Percentiles rank a stretch among this genome's conserved stretches.
phyloP scores from a whole-genome alignment of 2,329 filamentous ascomycete species.

The Helotiales sp. region DNA sequence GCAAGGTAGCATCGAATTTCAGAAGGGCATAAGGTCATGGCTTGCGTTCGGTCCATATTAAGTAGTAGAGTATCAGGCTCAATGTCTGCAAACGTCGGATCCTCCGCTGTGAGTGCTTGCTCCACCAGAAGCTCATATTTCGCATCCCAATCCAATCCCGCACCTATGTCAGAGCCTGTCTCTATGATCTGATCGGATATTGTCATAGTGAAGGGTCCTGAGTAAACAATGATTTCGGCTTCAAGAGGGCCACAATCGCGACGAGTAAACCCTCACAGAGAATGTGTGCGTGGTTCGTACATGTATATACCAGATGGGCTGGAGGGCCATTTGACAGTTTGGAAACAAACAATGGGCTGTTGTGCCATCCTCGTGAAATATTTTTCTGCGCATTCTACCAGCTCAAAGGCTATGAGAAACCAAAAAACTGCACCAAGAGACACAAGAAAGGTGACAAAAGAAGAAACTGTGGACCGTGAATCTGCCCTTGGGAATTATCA shows the following conservation, averaged over 20 bases:
- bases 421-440: not conserved
- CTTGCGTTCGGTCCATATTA: too few relatives aligned
- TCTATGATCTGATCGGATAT: not conserved
- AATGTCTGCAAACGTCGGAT: too few relatives aligned
- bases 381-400: not conserved
- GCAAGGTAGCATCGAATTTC: too few relatives aligned
- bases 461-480: too few relatives aligned
- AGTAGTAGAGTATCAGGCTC: too few relatives aligned
- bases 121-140: not conserved
- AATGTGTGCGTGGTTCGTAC: not conserved
- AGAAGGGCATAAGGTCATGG: too few relatives aligned
- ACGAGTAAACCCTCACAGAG: too few relatives aligned
- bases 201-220: not conserved
- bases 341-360: not conserved
- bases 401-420: not conserved
- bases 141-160: not conserved
- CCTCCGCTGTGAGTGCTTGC: too few relatives aligned
- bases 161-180: not conserved
- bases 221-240: not conserved
- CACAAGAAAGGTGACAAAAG: too few relatives aligned
- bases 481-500: slow-evolving; percentile 7
- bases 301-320: not conserved
- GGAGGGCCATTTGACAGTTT: not conserved
- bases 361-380: not conserved
- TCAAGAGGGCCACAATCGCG: not conserved